phyloP scores from a whole-genome alignment of 805 yeast genomes.

The Nakazawaea populi region DNA sequence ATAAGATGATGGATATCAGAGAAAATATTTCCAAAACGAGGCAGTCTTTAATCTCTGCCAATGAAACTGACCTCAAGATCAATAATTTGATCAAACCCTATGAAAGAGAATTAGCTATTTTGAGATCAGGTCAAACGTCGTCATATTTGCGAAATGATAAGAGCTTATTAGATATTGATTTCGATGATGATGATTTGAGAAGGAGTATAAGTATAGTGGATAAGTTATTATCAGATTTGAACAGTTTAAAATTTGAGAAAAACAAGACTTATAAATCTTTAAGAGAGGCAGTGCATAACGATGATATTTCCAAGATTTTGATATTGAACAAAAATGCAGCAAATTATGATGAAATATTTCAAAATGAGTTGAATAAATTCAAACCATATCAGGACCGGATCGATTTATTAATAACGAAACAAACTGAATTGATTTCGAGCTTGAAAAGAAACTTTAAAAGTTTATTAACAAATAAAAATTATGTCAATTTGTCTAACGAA shows the following conservation, averaged over 20 bases:
- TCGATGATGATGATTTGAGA: slow-evolving; percentile 41
- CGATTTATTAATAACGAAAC: slow-evolving; percentile 62
- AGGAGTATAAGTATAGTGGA: slow-evolving; percentile 34
- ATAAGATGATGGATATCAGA: slow-evolving; percentile 23
- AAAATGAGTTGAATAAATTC: slow-evolving; percentile 72
- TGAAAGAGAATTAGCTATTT: slow-evolving; percentile 33
- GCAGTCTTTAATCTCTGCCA: slow-evolving; percentile 55
- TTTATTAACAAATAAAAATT: slow-evolving; percentile 36
- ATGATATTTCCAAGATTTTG: slow-evolving; percentile 76
- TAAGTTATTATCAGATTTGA: slow-evolving; percentile 53
- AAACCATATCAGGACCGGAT: slow-evolving; percentile 61
- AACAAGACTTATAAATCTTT: slow-evolving; percentile 53
- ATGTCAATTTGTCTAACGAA: slow-evolving; percentile 34
- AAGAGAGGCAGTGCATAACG: slow-evolving; percentile 65
- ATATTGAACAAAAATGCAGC: slow-evolving; percentile 53
- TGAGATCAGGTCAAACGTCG: slow-evolving; percentile 40
- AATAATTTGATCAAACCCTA: slow-evolving; percentile 39
- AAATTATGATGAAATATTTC: slow-evolving; percentile 42
- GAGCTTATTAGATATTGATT: slow-evolving; percentile 60
- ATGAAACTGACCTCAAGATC: slow-evolving; percentile 51
- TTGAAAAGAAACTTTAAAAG: slow-evolving; percentile 38
- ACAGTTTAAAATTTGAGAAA: slow-evolving; percentile 60
- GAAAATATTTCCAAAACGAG: slow-evolving; percentile 54
- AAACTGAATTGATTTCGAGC: slow-evolving; percentile 39
- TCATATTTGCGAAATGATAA: slow-evolving; percentile 11